phyloP scores from a whole-genome alignment of 2,329 filamentous ascomycete genomes.

The Epichloe uncinata region DNA sequence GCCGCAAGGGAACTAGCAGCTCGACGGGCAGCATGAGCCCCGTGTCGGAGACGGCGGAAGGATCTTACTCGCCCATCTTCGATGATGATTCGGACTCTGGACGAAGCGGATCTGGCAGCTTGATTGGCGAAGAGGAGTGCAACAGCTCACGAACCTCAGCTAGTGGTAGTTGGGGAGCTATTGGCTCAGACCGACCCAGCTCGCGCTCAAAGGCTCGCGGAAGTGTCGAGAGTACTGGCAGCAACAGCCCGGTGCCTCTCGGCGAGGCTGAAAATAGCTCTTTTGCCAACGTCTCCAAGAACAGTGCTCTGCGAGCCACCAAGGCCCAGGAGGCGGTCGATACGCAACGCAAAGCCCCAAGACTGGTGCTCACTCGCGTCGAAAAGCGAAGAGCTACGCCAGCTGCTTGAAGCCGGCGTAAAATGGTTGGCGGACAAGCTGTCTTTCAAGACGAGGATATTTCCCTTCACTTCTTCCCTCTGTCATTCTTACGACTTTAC shows the following conservation, averaged over 20 bases:
- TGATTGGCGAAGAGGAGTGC: slow-evolving; percentile 57
- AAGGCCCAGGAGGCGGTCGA: slow-evolving; percentile 41
- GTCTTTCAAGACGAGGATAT: slow-evolving; percentile 6
- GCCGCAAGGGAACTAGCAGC: slow-evolving; percentile 63
- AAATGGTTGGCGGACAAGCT: neutral
- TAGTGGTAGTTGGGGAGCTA: slow-evolving; percentile 62
- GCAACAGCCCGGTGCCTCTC: slow-evolving; percentile 27
- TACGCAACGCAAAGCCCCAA: slow-evolving; percentile 66
- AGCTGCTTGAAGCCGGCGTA: slow-evolving; percentile 9
- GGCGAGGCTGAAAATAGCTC: slow-evolving; percentile 41
- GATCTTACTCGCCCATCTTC: slow-evolving; percentile 51
- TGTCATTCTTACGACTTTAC: slow-evolving; percentile 22
- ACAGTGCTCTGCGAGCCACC: slow-evolving; percentile 35
- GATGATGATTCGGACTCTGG: slow-evolving; percentile 65
- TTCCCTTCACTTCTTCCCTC: slow-evolving; percentile 12
- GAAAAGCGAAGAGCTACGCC: slow-evolving; percentile 65
- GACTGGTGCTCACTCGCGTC: slow-evolving; percentile 75
- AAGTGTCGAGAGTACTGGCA: slow-evolving; percentile 53
- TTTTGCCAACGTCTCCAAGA: slow-evolving; percentile 54
- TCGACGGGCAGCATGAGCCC: slow-evolving; percentile 72
- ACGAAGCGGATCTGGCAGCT: slow-evolving; percentile 63
- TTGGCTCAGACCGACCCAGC: slow-evolving; percentile 72
- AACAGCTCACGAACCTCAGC: slow-evolving; percentile 66
- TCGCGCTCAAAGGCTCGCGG: slow-evolving; percentile 52
- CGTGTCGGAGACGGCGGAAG: slow-evolving; percentile 65